Evolutionary conservation across 306 rosid species (phyloP).

Genomic region (Inga leiocalycina): DNA sequence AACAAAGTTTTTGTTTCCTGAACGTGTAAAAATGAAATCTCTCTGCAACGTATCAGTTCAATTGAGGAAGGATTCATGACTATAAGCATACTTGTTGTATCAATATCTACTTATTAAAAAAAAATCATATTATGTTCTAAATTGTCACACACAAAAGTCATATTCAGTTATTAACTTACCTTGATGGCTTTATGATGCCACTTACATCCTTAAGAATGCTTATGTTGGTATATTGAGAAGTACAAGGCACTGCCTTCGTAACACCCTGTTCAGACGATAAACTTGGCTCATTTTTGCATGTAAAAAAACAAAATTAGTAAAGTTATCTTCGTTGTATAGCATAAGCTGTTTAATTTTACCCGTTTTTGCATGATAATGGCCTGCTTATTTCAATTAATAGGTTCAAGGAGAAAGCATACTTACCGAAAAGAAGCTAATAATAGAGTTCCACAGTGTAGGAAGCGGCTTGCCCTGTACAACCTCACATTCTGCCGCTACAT

Average conservation of each 20-base stretch:
- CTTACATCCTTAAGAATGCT: conserved; percentile 60
- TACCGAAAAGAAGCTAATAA: conserved; percentile 48
- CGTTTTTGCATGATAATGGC: conserved; percentile 3
- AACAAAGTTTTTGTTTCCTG: neutral
- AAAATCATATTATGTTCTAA: neutral
- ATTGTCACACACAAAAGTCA: neutral
- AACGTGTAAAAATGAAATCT: conserved; percentile 2
- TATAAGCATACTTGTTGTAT: conserved; percentile 6
- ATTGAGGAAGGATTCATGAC: conserved; percentile 22
- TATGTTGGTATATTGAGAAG: conserved; percentile 44
- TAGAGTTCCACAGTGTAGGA: conserved; percentile 62
- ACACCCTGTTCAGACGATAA: conserved; percentile 44
- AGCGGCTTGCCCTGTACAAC: conserved; percentile 68
- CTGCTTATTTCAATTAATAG: conserved; percentile 16
- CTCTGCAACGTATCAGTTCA: conserved; percentile 5
- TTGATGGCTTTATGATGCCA: conserved; percentile 60
- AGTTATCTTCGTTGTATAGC: neutral
- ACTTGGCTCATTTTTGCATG: conserved; percentile 31
- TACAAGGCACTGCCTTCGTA: conserved; percentile 47
- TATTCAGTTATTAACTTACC: conserved; percentile 46
- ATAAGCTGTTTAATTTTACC: conserved; percentile 22
- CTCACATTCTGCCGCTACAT: conserved; percentile 56
- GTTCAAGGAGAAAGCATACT: conserved; percentile 37
- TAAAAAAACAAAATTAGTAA: neutral
- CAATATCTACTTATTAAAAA: neutral